Evolutionary conservation across 1,284 basidiomycete genomes (phyloP).

Genomic region (Rhodotorula sp.): DNA sequence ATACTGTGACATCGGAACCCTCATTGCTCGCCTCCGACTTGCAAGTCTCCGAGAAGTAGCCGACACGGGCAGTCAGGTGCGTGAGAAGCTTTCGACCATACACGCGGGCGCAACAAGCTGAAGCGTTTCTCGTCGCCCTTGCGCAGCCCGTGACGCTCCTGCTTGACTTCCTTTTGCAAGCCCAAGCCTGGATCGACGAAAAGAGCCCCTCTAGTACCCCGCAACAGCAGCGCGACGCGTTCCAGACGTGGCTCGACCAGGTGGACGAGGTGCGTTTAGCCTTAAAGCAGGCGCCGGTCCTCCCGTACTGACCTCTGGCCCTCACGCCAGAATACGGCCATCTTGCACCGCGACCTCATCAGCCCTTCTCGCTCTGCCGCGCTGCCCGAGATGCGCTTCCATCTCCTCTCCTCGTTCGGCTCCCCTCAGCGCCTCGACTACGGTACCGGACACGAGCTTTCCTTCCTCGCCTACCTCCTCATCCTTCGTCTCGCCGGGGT

Average conservation of each 20-base stretch:
- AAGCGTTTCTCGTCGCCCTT: neutral
- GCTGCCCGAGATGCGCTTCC: slow-evolving; percentile 67
- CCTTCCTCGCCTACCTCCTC: slow-evolving; percentile 76
- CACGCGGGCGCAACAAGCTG: no score
- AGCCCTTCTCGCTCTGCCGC: slow-evolving; percentile 56
- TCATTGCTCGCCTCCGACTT: slow-evolving; percentile 47
- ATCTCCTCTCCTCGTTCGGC: slow-evolving; percentile 82
- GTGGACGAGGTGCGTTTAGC: neutral
- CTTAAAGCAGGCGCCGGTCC: neutral
- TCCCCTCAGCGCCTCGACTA: slow-evolving; percentile 92
- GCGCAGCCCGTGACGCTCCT: neutral
- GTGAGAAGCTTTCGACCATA: no score
- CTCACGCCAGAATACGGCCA: neutral
- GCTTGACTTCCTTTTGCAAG: slow-evolving; percentile 11
- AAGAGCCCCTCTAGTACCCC: slow-evolving; percentile 81
- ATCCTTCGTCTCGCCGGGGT: slow-evolving; percentile 55
- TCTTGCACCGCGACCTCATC: slow-evolving; percentile 56
- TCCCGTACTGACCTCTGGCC: neutral
- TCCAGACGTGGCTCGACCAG: slow-evolving; percentile 3
- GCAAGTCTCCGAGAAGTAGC: slow-evolving; percentile 45
- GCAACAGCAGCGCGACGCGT: slow-evolving; percentile 66
- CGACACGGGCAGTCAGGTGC: slow-evolving; percentile 19
- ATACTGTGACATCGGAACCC: slow-evolving; percentile 44
- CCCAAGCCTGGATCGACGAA: slow-evolving; percentile 69
- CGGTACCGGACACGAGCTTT: slow-evolving; percentile 92